Base-by-base conservation (phyloP, 2,329 filamentous ascomycete genomes). In the Aspergillus sp. region DNA sequence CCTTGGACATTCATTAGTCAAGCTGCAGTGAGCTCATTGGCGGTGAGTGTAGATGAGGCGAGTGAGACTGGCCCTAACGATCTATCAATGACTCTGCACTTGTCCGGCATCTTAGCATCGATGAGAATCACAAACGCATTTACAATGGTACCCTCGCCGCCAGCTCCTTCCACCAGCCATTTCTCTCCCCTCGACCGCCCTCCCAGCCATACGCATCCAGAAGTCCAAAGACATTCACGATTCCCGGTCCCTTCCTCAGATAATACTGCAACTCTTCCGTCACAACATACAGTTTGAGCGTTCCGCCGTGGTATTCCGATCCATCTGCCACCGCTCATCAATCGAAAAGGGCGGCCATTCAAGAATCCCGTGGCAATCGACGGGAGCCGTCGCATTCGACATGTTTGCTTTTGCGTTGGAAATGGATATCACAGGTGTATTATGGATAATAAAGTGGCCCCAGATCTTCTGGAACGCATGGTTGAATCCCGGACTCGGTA, bases 161-260 rank as follows among this genome's bases (percentile, higher is more conserved):
- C 5, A 61, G 43, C 2, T 4, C 54, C 11, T 43, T 43, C 59
- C 54, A 61, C 19, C 51, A 57, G 4, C 22, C 46, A 53, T 54
- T 57, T 7, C 59, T 28, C 7, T 13, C 11, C 0, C 83, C 82
- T 22, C 83, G 71, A 0, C 79, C 80, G 1, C 76, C 82, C 60
- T 84, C 83, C 82, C 82, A 84, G 3, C 70, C 71, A 60, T 74
- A 78, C 1, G 77, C 81, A 67, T 82, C 71, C 6, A 77, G 79
- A 30, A 83, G 53, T 0, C 66, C 70, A 61, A 85, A 76, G 3
- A 72, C 64, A 57, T 82, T 82, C 8, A 72, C 68, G 17, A 79
- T 69, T 38, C 66, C 77, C 57, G 69, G 70, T 0, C 67, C 69
- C 64, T 70, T 62, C 1, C 66, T 64, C n/a, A 67, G 43, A 69